These are phyloP conservation scores for Phytophthora nicotianae DNA, from an alignment of 352 stramenopile genomes.

Conservation along the genomic window DNA sequence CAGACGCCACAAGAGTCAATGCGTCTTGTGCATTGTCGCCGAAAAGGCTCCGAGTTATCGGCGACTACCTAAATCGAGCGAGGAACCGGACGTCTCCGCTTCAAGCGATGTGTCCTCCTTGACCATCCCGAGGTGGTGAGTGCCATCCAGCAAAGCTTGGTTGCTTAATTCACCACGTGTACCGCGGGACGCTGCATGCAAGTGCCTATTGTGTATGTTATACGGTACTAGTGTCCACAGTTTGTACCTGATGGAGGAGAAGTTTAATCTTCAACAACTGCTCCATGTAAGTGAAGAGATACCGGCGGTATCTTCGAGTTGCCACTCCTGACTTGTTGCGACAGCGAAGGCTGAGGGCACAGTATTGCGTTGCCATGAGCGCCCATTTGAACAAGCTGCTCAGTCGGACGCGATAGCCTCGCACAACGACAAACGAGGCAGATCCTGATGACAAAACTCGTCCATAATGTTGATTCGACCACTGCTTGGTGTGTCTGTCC, in stretches of 20 bases:
- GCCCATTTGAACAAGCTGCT: constrained; percentile 12
- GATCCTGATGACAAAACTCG: constrained; percentile 11
- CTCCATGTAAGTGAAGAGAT: too few relatives aligned
- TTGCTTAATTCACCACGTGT: too few relatives aligned
- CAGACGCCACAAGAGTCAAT: not conserved
- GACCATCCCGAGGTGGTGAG: not conserved
- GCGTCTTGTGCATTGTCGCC: constrained; percentile 1
- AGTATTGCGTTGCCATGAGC: too few relatives aligned
- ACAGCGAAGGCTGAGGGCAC: constrained; percentile 2
- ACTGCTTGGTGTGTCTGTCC: constrained; percentile 14
- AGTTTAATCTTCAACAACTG: not conserved
- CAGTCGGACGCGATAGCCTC: constrained; percentile 3
- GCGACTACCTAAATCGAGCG: constrained; percentile 9
- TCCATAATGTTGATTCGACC: constrained; percentile 2
- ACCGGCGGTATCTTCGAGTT: not conserved
- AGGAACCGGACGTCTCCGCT: not conserved
- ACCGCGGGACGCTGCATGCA: too few relatives aligned
- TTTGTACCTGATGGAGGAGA: constrained; percentile 7
- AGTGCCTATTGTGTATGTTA: too few relatives aligned
- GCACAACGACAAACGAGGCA: not conserved
- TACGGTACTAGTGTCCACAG: not conserved
- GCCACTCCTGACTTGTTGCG: constrained; percentile 15
- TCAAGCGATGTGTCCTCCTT: constrained; percentile 6
- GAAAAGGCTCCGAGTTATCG: constrained; percentile 5
- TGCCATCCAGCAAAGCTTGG: too few relatives aligned